Percentiles rank a stretch among this genome's conserved stretches.
Conservation (phyloP, 306 rosid genomes). For the Sicyos edulis region DNA sequence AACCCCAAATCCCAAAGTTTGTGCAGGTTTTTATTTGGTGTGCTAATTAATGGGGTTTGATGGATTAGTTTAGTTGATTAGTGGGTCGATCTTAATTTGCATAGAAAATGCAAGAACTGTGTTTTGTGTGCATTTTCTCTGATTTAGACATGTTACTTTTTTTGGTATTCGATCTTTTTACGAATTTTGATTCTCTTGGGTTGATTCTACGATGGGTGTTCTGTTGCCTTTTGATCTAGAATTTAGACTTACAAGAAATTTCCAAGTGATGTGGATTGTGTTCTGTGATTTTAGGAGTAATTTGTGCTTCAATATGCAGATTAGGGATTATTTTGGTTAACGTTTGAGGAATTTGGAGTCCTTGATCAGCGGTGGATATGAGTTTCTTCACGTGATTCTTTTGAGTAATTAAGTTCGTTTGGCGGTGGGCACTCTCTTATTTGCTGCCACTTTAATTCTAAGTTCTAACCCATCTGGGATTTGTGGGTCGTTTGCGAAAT, state of each 20-base stretch:
- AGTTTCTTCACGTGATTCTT: conserved; percentile 22
- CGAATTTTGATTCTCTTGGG: conserved; percentile 17
- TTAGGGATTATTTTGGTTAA: conserved; percentile 29
- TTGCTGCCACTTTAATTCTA: conserved; percentile 21
- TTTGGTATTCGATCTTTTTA: conserved; percentile 13
- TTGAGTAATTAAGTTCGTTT: conserved; percentile 22
- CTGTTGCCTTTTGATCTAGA: conserved; percentile 26
- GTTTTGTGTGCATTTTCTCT: neutral
- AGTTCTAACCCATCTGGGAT: conserved; percentile 12
- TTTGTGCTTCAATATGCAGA: conserved; percentile 31
- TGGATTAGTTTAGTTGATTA: neutral
- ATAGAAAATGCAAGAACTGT: conserved; percentile 11
- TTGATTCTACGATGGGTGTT: conserved; percentile 23
- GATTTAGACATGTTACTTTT: neutral
- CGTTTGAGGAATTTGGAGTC: conserved; percentile 18
- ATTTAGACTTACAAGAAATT: conserved; percentile 18
- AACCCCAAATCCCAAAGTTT: neutral
- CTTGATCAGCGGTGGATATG: conserved; percentile 17
- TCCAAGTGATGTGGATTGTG: conserved; percentile 24
- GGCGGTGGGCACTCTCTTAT: conserved; percentile 25
- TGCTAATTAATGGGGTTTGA: conserved; percentile 13
- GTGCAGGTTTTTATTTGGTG: neutral
- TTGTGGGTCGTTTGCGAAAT: conserved; percentile 20
- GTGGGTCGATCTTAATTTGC: conserved; percentile 26
- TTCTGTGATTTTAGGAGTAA: conserved; percentile 28